Conservation (phyloP, 306 rosid species). For the Sesbania bispinosa region DNA sequence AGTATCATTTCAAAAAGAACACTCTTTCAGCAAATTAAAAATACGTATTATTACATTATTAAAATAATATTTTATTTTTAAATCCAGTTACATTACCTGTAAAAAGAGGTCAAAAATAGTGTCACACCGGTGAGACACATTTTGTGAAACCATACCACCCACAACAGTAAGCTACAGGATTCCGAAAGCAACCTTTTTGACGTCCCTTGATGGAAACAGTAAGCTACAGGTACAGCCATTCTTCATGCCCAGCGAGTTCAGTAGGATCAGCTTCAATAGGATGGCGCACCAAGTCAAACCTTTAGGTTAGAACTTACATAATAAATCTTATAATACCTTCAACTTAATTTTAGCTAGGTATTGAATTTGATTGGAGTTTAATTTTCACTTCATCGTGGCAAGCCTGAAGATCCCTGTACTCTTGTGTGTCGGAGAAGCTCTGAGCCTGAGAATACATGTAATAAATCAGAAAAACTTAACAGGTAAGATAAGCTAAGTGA, state of each 20-base stretch:
- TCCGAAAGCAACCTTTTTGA: constrained; percentile 8
- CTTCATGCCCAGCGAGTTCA: neutral
- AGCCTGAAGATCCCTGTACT: constrained; percentile 58
- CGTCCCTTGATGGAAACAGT: neutral
- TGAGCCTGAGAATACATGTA: constrained; percentile 43
- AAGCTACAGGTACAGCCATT: neutral
- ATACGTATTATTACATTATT: too few species aligned
- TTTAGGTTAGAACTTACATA: neutral
- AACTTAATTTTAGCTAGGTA: constrained; percentile 23
- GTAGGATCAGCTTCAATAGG: neutral
- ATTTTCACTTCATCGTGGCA: constrained; percentile 52
- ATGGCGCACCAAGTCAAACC: constrained; percentile 1
- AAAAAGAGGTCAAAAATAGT: too few species aligned
- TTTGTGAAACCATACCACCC: too few species aligned
- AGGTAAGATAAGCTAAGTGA: neutral
- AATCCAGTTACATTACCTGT: too few species aligned
- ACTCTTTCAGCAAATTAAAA: too few species aligned
- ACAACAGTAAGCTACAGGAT: too few species aligned
- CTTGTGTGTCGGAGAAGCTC: constrained; percentile 59
- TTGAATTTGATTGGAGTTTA: constrained; percentile 41
- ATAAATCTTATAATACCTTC: neutral
- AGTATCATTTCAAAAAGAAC: too few species aligned
- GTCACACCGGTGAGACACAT: too few species aligned
- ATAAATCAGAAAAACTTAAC: neutral
- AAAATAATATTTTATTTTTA: too few species aligned